Evolutionary conservation across 352 stramenopile genomes (phyloP), one percentile per base, ranked within the genome.

Genomic region (Pythium aquatile): DNA sequence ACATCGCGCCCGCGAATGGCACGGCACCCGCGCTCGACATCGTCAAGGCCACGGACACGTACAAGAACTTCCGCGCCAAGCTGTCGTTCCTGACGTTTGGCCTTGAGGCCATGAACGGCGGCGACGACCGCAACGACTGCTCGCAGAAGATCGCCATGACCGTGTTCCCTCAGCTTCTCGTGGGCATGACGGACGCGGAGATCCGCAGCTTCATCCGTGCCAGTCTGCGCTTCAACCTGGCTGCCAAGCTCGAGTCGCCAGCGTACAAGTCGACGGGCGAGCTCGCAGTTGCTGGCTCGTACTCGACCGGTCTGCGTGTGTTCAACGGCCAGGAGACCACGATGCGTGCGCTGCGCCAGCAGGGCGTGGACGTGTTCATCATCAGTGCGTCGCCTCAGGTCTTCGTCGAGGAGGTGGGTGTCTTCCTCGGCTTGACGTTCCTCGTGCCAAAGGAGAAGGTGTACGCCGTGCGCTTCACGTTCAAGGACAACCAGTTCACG

Each of bases 351-450:
- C 66, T 86, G 32, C 72, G 76, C 42, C 74, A 70, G 5, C 58
- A 70, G 32, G 70, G 63, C 46, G 65, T 74, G 10, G 76, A 83
- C 33, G 77, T 88, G 17, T 86, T 81, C 67, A 69, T 88, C 51
- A 86, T 88, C 72, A 86, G 77, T 40, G 79, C 79, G 44, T 86
- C 79, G 17, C 79, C 79, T n/a, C 58, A 85, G 59, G 67, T 82
- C 4, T 87, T 75, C 49, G 79, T 80, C 17, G 76, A 81, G 42
- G 77, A 83, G 44, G 77, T 78, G 0, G 74, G 61, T 10, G 63
- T 57, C 14, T 61, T 88, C 20, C 60, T 76, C 9, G 78, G 81
- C 53, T 56, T 90, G 24, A 79, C 75, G 44, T 81, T 79, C 72
- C 63, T 77, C 59, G 77, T 90, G 42, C 78, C 81, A 13, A 72